Evolutionary conservation across 2,329 filamentous ascomycete species (phyloP), one percentile per base, ranked within the genome.

Genomic region (Tricladium varicosporioides): DNA sequence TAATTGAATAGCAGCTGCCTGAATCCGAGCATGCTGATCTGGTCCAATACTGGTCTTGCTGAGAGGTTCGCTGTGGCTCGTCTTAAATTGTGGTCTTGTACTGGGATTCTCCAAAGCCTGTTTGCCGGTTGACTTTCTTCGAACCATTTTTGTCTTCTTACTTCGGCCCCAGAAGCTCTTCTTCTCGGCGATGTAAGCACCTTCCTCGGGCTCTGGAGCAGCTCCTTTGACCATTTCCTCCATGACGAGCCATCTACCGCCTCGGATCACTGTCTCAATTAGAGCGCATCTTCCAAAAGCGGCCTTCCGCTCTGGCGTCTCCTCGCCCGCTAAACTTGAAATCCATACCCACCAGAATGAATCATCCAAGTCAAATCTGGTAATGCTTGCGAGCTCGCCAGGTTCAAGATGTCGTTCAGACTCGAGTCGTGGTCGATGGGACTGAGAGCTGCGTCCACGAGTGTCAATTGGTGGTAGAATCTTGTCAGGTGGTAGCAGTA

Each of bases 271-370:
- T 0, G 94, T 97, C 72, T 99, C 94, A 47, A 97, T 83, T 42
- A 99, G 81, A 16, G 94, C 91, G 69, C 94, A 99, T 61, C 94
- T 84, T 40, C 94, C 94, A 71, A 99, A 99, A 0, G 92, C 91
- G 5, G 92, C 88, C 71, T 99, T 99, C 59, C 94, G 85, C 48
- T 87, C 82, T 0, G 85, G 74, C 0, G 92, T 89, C 75, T 99
- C 94, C 68, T 99, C 94, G 0, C 86, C 89, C 1, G 93, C 92
- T 67, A 99, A 77, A 78, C 93, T 97, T 65, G 86, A 95, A 81
- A 99, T 97, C 94, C 94, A 99, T 3, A 97, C 94, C 93, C 94
- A 97, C 94, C 94, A 99, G 73, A 99, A 99, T 1, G 92, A 88
- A 71, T 97, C 93, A 66, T 99, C 94, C 5, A 99, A 79, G 61